These are phyloP conservation scores for Botrytis fragariae DNA, from an alignment of 2,329 filamentous ascomycete genomes.

Conservation along the genomic window DNA sequence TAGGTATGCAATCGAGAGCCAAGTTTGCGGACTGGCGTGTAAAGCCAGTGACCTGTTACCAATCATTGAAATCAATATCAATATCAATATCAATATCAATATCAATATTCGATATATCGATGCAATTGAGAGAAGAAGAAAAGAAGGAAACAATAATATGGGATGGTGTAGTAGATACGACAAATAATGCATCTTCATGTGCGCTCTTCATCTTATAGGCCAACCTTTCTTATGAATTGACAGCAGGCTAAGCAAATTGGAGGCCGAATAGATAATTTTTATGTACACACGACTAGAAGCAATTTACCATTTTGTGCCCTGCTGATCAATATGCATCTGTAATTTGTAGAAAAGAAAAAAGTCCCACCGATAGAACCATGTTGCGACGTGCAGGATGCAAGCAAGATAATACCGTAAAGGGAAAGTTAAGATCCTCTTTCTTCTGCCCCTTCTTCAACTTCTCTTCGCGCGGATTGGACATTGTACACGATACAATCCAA, in stretches of 20 bases:
- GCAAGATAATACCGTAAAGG: conserved; percentile 6
- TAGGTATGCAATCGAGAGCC: not conserved
- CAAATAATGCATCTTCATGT: not conserved
- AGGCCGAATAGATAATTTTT: not conserved
- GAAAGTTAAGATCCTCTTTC: not conserved
- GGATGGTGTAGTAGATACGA: not conserved
- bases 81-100: not conserved
- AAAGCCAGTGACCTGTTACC: not conserved
- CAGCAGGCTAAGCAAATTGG: not conserved
- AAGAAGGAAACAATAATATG: not conserved
- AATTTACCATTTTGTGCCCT: conserved; percentile 7
- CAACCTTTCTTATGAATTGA: not conserved
- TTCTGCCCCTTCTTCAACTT: not conserved
- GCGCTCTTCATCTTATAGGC: conserved; percentile 10
- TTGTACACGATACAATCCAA: no score
- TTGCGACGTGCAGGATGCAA: conserved; percentile 14
- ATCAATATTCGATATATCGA: no score
- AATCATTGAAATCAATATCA: not conserved
- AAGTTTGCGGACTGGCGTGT: not conserved
- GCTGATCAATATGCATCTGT: conserved; percentile 18
- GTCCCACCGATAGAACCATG: conserved; percentile 9
- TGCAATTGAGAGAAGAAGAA: not conserved
- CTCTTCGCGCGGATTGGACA: not conserved
- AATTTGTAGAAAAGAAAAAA: not conserved
- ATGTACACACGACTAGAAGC: not conserved